These are phyloP conservation scores for Blastosporella zonata DNA, from an alignment of 1,284 basidiomycete genomes.

Conservation along the genomic window DNA sequence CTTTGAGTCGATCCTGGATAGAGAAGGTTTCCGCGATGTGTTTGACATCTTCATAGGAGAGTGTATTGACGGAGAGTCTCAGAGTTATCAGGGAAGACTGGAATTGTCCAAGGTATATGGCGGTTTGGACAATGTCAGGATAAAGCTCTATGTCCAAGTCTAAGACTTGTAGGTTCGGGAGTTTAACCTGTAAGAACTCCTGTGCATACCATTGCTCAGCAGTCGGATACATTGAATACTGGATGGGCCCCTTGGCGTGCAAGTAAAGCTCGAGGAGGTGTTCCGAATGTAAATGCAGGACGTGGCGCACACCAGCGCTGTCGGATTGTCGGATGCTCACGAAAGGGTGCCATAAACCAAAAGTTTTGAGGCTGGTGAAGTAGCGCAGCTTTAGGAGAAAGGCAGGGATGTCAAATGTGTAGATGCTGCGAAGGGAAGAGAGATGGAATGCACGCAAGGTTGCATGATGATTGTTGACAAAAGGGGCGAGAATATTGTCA, in stretches of 20 bases:
- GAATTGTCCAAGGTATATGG: conserved; percentile 5
- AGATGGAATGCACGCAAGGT: conserved; percentile 9
- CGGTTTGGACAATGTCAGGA: conserved; percentile 2
- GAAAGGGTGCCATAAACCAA: conserved; percentile 3
- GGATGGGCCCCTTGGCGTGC: conserved; percentile 2
- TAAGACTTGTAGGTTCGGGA: conserved; percentile 5
- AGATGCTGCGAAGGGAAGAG: conserved; percentile 1
- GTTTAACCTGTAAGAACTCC: conserved; percentile 3
- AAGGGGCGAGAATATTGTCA: conserved; percentile 11
- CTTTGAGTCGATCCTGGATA: conserved; percentile 1
- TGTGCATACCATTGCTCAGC: conserved; percentile 8
- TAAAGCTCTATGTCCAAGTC: conserved; percentile 13
- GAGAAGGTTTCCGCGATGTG: conserved; percentile 2
- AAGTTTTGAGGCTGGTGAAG: conserved; percentile 1
- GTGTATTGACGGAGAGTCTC: conserved; percentile 6
- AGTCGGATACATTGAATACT: conserved; percentile 8
- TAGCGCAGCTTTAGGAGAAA: conserved; percentile 6
- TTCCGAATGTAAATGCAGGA: conserved; percentile 7
- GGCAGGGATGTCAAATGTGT: conserved; percentile 8
- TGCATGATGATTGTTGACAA: conserved; percentile 16
- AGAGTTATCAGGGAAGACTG: conserved; percentile 1
- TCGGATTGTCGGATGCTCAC: conserved; percentile 8
- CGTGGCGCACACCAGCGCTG: conserved; percentile 3
- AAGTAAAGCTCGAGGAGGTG: conserved; percentile 9
- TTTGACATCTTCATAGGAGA: conserved; percentile 6